phyloP scores from a whole-genome alignment of 192 early-diverging fungal genomes.

The Mortierella claussenii region DNA sequence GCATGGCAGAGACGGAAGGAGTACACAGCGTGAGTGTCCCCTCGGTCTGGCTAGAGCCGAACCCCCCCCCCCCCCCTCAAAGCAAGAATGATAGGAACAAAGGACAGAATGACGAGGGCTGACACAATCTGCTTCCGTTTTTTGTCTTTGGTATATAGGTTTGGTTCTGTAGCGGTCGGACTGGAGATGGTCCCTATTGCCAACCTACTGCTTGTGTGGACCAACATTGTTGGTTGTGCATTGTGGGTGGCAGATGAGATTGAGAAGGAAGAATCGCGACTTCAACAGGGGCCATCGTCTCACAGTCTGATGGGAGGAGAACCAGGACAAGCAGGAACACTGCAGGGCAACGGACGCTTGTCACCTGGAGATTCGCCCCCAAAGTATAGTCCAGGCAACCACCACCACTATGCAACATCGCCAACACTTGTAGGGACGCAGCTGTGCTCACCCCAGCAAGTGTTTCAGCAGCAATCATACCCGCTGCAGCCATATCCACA shows the following conservation, averaged over 20 bases:
- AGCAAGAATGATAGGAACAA: no score
- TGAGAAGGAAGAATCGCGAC: constrained; percentile 12
- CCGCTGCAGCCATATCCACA: neutral
- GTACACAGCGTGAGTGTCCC: constrained; percentile 37
- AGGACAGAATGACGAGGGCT: no score
- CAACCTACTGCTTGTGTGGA: constrained; percentile 65
- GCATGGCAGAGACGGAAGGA: constrained; percentile 54
- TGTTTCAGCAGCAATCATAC: no score
- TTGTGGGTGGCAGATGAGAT: constrained; percentile 52
- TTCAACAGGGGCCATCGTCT: constrained; percentile 16
- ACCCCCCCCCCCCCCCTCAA: no score
- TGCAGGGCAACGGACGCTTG: neutral
- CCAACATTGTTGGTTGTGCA: constrained; percentile 67
- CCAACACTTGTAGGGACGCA: neutral
- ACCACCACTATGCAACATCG: neutral
- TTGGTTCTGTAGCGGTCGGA: constrained; percentile 63
- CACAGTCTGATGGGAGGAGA: constrained; percentile 19
- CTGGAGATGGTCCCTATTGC: constrained; percentile 71
- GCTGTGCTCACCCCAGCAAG: no score
- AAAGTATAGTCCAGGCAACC: constrained; percentile 2
- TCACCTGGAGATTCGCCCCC: neutral
- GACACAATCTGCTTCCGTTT: no score
- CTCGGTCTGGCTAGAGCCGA: no score
- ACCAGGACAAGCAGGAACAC: neutral
- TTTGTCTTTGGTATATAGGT: constrained; percentile 10